Evolutionary conservation across 2,329 filamentous ascomycete genomes (phyloP).

Genomic region (Sporothrix humicola): DNA sequence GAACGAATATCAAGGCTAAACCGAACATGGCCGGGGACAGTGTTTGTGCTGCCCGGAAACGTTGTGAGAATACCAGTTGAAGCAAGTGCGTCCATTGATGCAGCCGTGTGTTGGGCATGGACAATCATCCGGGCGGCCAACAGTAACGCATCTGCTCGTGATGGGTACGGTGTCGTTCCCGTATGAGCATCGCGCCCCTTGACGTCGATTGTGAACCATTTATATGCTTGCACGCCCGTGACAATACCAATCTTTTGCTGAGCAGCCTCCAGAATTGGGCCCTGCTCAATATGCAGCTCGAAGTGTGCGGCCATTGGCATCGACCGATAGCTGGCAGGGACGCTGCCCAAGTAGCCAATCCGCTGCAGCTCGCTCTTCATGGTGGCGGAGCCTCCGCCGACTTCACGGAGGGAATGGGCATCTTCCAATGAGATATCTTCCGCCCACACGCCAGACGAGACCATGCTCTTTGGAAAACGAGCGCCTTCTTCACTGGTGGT

Average conservation of each 20-base stretch:
- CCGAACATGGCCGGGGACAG: constrained; percentile 69
- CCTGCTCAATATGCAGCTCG: constrained; percentile 85
- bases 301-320: constrained; percentile 78
- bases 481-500: constrained; percentile 82
- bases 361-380: constrained; percentile 72
- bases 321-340: constrained; percentile 60
- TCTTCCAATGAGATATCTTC: constrained; percentile 64
- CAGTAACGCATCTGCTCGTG: constrained; percentile 44
- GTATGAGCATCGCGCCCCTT: constrained; percentile 73
- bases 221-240: constrained; percentile 74
- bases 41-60: constrained; percentile 73
- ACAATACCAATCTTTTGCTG: constrained; percentile 72
- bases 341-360: constrained; percentile 71
- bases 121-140: constrained; percentile 68
- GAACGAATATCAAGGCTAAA: constrained; percentile 73
- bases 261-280: constrained; percentile 71
- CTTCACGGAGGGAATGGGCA: constrained; percentile 67
- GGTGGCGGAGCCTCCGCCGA: constrained; percentile 64
- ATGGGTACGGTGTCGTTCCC: constrained; percentile 66
- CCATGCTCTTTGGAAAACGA: constrained; percentile 76
- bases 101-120: constrained; percentile 67
- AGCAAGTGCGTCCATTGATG: constrained; percentile 64
- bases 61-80: constrained; percentile 71
- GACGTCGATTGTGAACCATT: constrained; percentile 73
- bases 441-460: constrained; percentile 78